phyloP scores from a whole-genome alignment of 2,329 filamentous ascomycete genomes.

The Calonectria pseudoturangicola region DNA sequence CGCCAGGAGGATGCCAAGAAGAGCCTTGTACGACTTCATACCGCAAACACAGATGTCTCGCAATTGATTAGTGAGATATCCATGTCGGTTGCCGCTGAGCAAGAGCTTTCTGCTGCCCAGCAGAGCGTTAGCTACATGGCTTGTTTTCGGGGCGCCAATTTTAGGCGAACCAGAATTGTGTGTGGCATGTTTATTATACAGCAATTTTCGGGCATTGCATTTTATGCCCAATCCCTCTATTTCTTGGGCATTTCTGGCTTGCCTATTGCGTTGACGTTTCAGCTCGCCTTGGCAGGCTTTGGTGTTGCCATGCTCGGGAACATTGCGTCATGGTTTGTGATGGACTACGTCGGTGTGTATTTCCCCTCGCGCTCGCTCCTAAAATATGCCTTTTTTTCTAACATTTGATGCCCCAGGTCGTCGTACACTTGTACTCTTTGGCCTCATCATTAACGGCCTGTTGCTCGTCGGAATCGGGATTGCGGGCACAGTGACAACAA shows the following conservation, averaged over 20 bases:
- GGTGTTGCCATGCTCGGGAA: conserved; percentile 27
- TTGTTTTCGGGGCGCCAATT: conserved; percentile 22
- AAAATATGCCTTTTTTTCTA: not conserved
- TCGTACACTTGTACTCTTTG: conserved; percentile 14
- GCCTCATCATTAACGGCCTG: conserved; percentile 10
- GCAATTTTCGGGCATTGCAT: conserved; percentile 20
- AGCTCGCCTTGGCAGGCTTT: conserved; percentile 23
- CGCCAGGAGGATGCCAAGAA: conserved; percentile 1
- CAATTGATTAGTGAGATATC: not conserved
- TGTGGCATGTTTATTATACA: conserved; percentile 31
- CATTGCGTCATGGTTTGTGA: conserved; percentile 18
- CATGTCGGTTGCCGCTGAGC: not conserved
- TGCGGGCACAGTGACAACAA: conserved; percentile 1
- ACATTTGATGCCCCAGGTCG: not conserved
- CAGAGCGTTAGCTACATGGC: conserved; percentile 1
- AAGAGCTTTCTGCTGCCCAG: conserved; percentile 14
- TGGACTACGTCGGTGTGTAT: conserved; percentile 25
- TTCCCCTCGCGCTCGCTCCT: not conserved
- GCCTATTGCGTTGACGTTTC: conserved; percentile 9
- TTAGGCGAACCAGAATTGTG: conserved; percentile 22
- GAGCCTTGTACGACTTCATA: not conserved
- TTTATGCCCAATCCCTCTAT: conserved; percentile 27
- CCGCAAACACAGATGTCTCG: not conserved
- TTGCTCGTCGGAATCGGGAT: conserved; percentile 26
- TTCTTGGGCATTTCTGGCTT: conserved; percentile 26